Conservation (phyloP, 306 rosid genomes). For the apple (Malus domestica) region DNA sequence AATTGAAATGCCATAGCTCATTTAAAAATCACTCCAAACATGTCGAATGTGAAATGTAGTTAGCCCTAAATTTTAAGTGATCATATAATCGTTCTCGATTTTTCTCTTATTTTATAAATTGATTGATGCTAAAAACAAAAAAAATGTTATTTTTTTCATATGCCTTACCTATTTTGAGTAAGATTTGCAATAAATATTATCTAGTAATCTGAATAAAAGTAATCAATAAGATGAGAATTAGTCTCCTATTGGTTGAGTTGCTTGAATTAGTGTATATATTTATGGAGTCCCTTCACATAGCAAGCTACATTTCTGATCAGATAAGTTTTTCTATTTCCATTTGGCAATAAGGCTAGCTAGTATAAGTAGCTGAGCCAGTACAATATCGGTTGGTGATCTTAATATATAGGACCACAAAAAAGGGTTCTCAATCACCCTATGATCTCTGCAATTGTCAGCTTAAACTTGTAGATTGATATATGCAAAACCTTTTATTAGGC, state of each 20-base stretch:
- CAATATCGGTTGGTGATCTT: not conserved
- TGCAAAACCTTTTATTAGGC: not conserved
- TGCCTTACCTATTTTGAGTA: not conserved
- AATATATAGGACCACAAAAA: not conserved
- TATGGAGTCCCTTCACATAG: not conserved
- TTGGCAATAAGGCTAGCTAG: not conserved
- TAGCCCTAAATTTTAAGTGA: too few species aligned
- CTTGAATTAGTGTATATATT: not conserved
- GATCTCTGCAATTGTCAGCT: too few species aligned
- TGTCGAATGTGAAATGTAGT: too few species aligned
- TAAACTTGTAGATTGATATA: not conserved
- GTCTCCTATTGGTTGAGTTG: not conserved
- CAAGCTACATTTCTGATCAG: not conserved
- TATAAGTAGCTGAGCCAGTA: not conserved
- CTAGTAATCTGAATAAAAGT: not conserved
- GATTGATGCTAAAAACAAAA: not conserved
- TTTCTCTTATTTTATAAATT: too few species aligned
- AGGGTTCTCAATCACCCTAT: not conserved
- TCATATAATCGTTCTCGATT: too few species aligned
- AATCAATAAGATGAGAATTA: not conserved
- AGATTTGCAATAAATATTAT: not conserved
- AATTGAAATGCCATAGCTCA: too few species aligned
- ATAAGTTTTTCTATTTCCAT: not conserved
- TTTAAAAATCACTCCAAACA: too few species aligned
- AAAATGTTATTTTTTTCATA: not conserved